Evolutionary conservation across 2,329 filamentous ascomycete genomes (phyloP), one percentile per base, ranked within the genome.

Genomic region (Hypoxylon sp.): DNA sequence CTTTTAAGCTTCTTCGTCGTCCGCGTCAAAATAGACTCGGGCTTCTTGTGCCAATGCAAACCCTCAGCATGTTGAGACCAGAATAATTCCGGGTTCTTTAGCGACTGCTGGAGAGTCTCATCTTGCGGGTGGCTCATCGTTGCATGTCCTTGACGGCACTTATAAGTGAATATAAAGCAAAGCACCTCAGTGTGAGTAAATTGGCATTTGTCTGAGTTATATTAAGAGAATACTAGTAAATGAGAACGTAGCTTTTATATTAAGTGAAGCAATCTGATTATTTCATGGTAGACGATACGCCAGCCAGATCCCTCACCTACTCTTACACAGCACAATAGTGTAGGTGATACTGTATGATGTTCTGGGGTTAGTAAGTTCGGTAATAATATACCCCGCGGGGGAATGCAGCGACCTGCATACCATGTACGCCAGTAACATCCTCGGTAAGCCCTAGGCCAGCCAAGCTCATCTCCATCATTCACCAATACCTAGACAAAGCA

Each of bases 31-130:
- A 83, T 81, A 0, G 78, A 75, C 8, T 80, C 80, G 5, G 92
- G 92, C 45, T 82, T 79, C 65, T 84, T 87, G 72, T 95, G 88
- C 92, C 92, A 97, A 70, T 88, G 74, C 3, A 97, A 76, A 15
- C 88, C 82, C 32, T 83, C 77, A 4, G 91, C 91, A 66, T 94
- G 89, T 46, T 79, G 77, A 15, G 75, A 74, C 91, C 91, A 96
- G 73, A 95, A 95, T 4, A 73, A 67, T 55, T 88, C 81, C 0
- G 89, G 89, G 58, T 88, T 75, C n/a, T 73, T 69, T 37, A 94
- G 79, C 43, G 89, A 92, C 54, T 72, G 73, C 37, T 67, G 67
- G 31, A 81, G 74, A 55, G 77, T 73, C 37, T 77, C 73, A 60
- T 83, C 80, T 62, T 83, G 80, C n/a, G 69, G 70, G 60, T 76